phyloP scores from a whole-genome alignment of 2,329 filamentous ascomycete genomes.

The Trichoderma citrinoviride region DNA sequence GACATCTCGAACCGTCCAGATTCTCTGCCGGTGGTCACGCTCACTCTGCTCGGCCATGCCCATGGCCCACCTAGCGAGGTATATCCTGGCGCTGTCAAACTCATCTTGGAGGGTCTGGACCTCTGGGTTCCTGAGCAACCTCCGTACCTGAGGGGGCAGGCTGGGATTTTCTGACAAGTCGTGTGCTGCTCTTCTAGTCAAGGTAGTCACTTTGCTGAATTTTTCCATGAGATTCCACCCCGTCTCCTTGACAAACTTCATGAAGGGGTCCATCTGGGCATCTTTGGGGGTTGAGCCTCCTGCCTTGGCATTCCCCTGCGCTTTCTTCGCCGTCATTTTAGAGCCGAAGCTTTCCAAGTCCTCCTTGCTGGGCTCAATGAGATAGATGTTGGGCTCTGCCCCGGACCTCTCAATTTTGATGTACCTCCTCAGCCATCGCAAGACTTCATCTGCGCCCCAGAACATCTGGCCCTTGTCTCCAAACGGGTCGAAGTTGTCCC shows the following conservation, averaged over 20 bases:
- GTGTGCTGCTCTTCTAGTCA: constrained; percentile 87
- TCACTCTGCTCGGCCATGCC: constrained; percentile 97
- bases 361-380: constrained; percentile 82
- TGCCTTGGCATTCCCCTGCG: constrained; percentile 29
- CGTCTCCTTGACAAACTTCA: constrained; percentile 90
- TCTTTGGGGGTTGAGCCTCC: constrained; percentile 50
- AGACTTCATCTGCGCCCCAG: constrained; percentile 95
- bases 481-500: constrained; percentile 88
- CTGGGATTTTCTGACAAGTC: constrained; percentile 90
- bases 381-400: constrained; percentile 85
- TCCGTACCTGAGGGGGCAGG: constrained; percentile 80
- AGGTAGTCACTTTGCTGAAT: constrained; percentile 95
- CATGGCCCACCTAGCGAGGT: constrained; percentile 97
- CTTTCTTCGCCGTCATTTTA: constrained; percentile 44
- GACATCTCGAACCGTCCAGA: constrained; percentile 92
- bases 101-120: constrained; percentile 95
- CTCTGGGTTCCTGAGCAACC: constrained; percentile 84
- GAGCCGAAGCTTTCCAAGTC: constrained; percentile 79
- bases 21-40: constrained; percentile 75
- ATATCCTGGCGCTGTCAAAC: constrained; percentile 92
- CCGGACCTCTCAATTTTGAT: constrained; percentile 77
- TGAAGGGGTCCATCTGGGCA: constrained; percentile 85
- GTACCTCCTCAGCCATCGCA: constrained; percentile 86
- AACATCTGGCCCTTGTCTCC: constrained; percentile 82
- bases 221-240: constrained; percentile 96